Evolutionary conservation across 2,329 filamentous ascomycete species (phyloP), one percentile per base, ranked within the genome.

Genomic region (Nigrospora osmanthi): DNA sequence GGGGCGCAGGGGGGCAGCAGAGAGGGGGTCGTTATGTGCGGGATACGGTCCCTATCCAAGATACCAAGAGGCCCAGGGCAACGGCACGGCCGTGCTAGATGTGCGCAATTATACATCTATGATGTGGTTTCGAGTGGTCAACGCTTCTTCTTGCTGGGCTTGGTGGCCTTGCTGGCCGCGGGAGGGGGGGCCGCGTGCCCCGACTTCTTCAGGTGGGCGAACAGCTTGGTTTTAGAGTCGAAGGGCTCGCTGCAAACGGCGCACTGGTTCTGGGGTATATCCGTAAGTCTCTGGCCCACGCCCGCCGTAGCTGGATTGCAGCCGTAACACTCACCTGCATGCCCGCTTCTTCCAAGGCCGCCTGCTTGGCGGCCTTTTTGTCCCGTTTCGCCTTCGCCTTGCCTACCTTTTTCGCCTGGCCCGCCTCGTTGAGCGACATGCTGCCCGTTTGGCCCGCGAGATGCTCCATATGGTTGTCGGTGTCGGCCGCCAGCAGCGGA

Each of bases 181-280:
- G 52, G 28, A 36, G 23, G 69, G 3, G 70, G 69, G 30, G 80
- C 76, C 6, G 83, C 85, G 66, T 93, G 87, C 11, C 68, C 68
- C 15, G 77, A 65, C 11, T 81, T 75, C 49, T 80, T 78, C 47
- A 93, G 73, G 61, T 94, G 89, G 43, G 76, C 70, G 60, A 91
- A 91, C 15, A 94, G 65, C 52, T 80, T 81, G 6, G 78, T 85
- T 53, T 81, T 83, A 2, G 84, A 88, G 0, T 77, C 51, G 45
- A 78, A 80, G 1, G 47, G 50, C 46, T 66, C 63, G 3, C 64
- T 58, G 52, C 76, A 80, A 14, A 68, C 61, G 23, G 62, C 57
- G 52, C 75, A 78, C 45, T 52, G 63, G 44, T 73, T 62, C 63
- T 70, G 16, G 23, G n/a, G 32, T 41, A 16, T 44, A 36, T 16